Conservation (phyloP, 768 basidiomycete genomes). For the Tricholoma sp. region DNA sequence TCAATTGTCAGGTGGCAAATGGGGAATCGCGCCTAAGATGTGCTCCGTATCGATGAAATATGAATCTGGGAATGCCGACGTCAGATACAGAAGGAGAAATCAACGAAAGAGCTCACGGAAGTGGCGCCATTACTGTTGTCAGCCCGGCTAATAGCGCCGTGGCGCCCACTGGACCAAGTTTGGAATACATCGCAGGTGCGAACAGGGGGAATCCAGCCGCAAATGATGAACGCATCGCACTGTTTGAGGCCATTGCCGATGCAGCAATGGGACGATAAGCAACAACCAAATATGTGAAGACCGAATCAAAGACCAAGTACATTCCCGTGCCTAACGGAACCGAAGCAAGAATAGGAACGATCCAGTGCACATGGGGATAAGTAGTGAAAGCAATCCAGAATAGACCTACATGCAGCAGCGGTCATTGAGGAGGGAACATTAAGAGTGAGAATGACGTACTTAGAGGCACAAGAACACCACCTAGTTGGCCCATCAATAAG, state of each 20-base stretch:
- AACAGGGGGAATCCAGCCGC: conserved; percentile 61
- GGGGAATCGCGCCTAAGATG: conserved; percentile 36
- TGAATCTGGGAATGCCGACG: conserved; percentile 26
- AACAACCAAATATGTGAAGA: conserved; percentile 69
- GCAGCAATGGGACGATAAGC: conserved; percentile 63
- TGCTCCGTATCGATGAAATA: conserved; percentile 44
- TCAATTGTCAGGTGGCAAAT: conserved; percentile 23
- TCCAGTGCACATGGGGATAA: conserved; percentile 50
- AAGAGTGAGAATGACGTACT: conserved; percentile 42
- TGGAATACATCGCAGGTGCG: conserved; percentile 64
- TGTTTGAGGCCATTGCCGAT: conserved; percentile 64
- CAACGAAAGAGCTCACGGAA: conserved; percentile 40
- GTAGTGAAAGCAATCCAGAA: conserved; percentile 64
- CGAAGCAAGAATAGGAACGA: conserved; percentile 59
- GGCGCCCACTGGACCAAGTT: conserved; percentile 66
- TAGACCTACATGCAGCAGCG: conserved; percentile 31
- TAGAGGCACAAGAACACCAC: conserved; percentile 59
- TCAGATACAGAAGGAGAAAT: neutral
- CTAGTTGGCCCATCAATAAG: conserved; percentile 63
- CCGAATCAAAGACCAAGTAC: conserved; percentile 66
- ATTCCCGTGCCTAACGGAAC: conserved; percentile 60
- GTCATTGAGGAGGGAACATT: conserved; percentile 38
- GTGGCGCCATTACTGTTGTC: conserved; percentile 53
- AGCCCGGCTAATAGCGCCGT: conserved; percentile 68
- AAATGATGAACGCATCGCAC: conserved; percentile 54